phyloP scores from a whole-genome alignment of 306 rosid genomes.

The Mimosa pudica region DNA sequence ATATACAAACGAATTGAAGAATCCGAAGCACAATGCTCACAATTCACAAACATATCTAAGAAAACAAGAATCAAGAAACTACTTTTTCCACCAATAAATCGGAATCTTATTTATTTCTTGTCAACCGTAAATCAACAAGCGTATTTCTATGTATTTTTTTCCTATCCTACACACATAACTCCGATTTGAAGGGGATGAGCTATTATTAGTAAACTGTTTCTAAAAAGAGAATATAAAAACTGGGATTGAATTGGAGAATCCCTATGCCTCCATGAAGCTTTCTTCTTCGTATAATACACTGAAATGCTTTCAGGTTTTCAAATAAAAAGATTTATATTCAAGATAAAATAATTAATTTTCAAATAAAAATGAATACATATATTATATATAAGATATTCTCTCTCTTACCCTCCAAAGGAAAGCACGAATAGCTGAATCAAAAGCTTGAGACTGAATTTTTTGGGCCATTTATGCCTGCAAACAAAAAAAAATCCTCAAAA shows the following conservation, averaged over 20 bases:
- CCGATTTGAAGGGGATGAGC: slow-evolving; percentile 23
- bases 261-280: background rate
- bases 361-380: background rate
- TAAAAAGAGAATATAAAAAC: background rate
- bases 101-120: too few species aligned
- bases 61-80: too few species aligned
- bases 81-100: too few species aligned
- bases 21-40: too few species aligned
- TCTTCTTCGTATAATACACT: background rate
- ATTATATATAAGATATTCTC: background rate
- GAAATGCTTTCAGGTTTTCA: background rate
- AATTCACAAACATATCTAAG: too few species aligned
- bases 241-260: background rate
- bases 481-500: background rate
- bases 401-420: slow-evolving; percentile 69
- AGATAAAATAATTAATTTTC: background rate
- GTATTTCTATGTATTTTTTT: too few species aligned
- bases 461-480: slow-evolving; percentile 75
- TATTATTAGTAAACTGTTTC: background rate
- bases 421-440: slow-evolving; percentile 52
- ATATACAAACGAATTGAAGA: too few species aligned
- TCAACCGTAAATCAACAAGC: background rate
- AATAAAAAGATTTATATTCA: background rate
- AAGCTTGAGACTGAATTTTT: slow-evolving; percentile 54
- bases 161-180: background rate